These are phyloP conservation scores for Epichloe gansuensis DNA, from an alignment of 2,329 filamentous ascomycete genomes.

Conservation along the genomic window DNA sequence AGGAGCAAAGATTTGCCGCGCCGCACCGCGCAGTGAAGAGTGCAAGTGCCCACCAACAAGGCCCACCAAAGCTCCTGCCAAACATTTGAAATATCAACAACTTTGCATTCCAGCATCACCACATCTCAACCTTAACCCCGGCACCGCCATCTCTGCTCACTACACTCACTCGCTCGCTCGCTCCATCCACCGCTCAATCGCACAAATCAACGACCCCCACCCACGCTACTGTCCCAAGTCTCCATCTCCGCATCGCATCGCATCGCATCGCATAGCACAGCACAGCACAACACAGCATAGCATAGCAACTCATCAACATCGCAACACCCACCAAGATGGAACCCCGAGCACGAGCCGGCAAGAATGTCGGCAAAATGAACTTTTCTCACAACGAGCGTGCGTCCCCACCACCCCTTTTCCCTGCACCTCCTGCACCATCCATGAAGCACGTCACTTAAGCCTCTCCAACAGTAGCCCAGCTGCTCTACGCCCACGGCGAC, in stretches of 20 bases:
- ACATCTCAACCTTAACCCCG: too few species aligned
- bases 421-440: background rate
- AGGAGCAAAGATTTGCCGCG: conserved; percentile 26
- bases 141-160: too few species aligned
- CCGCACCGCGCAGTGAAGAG: background rate
- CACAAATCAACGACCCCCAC: too few species aligned
- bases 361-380: conserved; percentile 74
- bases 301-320: conserved; percentile 16
- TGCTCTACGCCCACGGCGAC: conserved; percentile 74
- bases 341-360: conserved; percentile 61
- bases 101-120: too few species aligned
- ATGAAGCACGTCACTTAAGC: background rate
- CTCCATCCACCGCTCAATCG: too few species aligned
- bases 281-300: too few species aligned
- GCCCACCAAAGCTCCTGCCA: too few species aligned
- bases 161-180: too few species aligned
- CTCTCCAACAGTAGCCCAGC: conserved; percentile 45
- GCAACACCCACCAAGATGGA: conserved; percentile 39
- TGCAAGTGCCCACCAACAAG: background rate
- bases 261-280: too few species aligned
- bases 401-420: conserved; percentile 12
- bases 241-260: too few species aligned
- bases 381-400: conserved; percentile 60
- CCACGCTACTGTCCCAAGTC: too few species aligned
- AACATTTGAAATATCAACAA: too few species aligned